Conservation (phyloP, 129 eudicot genomes). For the Glebionis coronaria region DNA sequence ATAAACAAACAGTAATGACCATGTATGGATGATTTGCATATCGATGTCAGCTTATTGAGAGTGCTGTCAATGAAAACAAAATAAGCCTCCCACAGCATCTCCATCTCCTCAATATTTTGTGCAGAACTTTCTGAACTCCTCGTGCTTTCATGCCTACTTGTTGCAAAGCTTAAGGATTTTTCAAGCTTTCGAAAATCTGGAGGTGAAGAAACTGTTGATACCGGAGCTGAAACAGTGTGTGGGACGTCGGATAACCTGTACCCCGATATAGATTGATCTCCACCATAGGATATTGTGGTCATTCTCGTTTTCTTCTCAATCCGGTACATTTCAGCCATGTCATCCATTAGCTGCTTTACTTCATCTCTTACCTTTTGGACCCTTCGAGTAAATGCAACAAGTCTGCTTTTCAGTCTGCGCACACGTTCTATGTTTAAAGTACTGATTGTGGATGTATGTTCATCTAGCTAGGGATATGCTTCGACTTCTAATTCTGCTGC, state of each 20-base stretch:
- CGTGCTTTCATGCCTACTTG: slow-evolving; percentile 78
- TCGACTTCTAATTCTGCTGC: slow-evolving; percentile 86
- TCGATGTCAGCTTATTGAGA: too few species aligned
- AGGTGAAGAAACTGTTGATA: slow-evolving; percentile 85
- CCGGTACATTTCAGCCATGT: slow-evolving; percentile 97
- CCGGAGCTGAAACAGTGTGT: slow-evolving; percentile 68
- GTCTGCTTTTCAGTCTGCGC: slow-evolving; percentile 90
- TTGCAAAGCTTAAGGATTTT: slow-evolving; percentile 65
- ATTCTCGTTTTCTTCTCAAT: slow-evolving; percentile 68
- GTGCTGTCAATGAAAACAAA: too few species aligned
- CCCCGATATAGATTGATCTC: slow-evolving; percentile 69
- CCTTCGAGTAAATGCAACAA: slow-evolving; percentile 81
- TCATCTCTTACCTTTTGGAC: slow-evolving; percentile 98
- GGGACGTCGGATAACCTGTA: slow-evolving; percentile 59
- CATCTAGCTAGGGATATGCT: slow-evolving; percentile 93
- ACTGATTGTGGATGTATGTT: slow-evolving; percentile 85
- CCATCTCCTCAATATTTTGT: slow-evolving; percentile 76
- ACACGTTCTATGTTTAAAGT: slow-evolving; percentile 85
- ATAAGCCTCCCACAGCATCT: slow-evolving; percentile 94
- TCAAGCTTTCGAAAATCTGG: slow-evolving; percentile 66
- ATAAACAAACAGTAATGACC: too few species aligned
- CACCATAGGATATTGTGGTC: slow-evolving; percentile 36
- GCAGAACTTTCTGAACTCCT: slow-evolving; percentile 63
- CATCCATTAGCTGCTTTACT: slow-evolving; percentile 98
- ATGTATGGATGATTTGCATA: too few species aligned